These are phyloP conservation scores for Trichoderma brevicompactum DNA, from an alignment of 2,329 filamentous ascomycete genomes.

Conservation along the genomic window DNA sequence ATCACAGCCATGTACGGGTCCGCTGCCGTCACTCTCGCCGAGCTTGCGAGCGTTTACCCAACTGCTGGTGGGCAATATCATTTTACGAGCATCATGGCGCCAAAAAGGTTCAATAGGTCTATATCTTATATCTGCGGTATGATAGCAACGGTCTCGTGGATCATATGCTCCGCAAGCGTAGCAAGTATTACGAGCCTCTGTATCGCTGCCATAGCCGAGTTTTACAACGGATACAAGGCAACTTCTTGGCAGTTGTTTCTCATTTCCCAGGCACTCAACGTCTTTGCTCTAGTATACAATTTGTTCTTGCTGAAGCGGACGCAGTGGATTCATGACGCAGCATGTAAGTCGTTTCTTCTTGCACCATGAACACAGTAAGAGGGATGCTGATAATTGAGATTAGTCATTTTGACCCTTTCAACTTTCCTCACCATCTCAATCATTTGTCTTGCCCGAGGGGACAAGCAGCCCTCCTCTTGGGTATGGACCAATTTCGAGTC, in stretches of 20 bases:
- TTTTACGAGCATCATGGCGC: conserved; percentile 41
- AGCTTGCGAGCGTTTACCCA: conserved; percentile 44
- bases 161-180: conserved; percentile 21
- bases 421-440: conserved; percentile 1
- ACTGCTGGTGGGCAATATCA: conserved; percentile 48
- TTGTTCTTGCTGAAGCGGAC: conserved; percentile 27
- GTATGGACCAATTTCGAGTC: conserved; percentile 42
- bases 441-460: conserved; percentile 18
- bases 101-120: conserved; percentile 32
- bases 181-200: neutral
- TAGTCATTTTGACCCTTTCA: conserved; percentile 15
- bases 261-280: conserved; percentile 12
- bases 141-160: neutral
- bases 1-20: conserved; percentile 19
- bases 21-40: conserved; percentile 42
- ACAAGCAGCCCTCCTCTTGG: conserved; percentile 19
- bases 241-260: conserved; percentile 21
- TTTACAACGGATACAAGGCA: conserved; percentile 13
- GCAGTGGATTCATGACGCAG: conserved; percentile 20
- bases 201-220: conserved; percentile 7
- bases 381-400: neutral
- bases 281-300: conserved; percentile 10
- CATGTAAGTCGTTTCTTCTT: conserved; percentile 17
- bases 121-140: conserved; percentile 29
- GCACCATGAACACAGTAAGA: neutral